Percentiles rank a stretch among this genome's conserved stretches.
Conservation (phyloP, 2,329 filamentous ascomycete genomes). For the Epicoccum nigrum region DNA sequence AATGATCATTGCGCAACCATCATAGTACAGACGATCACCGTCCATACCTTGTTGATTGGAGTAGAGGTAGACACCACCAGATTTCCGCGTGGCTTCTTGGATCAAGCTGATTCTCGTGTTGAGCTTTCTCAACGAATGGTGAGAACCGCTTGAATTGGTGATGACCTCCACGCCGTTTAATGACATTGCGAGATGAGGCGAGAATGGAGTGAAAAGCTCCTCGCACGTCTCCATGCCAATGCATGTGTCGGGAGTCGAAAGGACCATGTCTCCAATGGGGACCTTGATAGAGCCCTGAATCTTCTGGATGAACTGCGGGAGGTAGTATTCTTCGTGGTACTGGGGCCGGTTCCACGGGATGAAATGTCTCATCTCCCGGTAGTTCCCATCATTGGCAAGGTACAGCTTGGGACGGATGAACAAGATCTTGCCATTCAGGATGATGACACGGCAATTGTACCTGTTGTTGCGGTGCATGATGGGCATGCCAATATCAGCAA, state of each 20-base stretch:
- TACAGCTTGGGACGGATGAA: slow-evolving; percentile 75
- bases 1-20: slow-evolving; percentile 67
- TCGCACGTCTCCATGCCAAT: slow-evolving; percentile 72
- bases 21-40: slow-evolving; percentile 43
- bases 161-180: slow-evolving; percentile 75
- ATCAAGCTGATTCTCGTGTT: slow-evolving; percentile 69
- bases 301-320: slow-evolving; percentile 60
- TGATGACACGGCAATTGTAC: slow-evolving; percentile 69
- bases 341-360: slow-evolving; percentile 50
- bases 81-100: slow-evolving; percentile 67
- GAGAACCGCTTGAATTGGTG: slow-evolving; percentile 69
- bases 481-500: slow-evolving; percentile 37
- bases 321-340: slow-evolving; percentile 67
- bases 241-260: slow-evolving; percentile 66
- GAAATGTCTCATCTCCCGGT: slow-evolving; percentile 50
- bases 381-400: slow-evolving; percentile 73
- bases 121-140: slow-evolving; percentile 72
- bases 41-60: slow-evolving; percentile 64
- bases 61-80: slow-evolving; percentile 67
- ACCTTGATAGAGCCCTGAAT: slow-evolving; percentile 63
- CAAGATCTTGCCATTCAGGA: slow-evolving; percentile 70
- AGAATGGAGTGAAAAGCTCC: slow-evolving; percentile 41
- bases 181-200: slow-evolving; percentile 65
- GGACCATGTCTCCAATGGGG: slow-evolving; percentile 71
- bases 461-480: slow-evolving; percentile 66